A percentile compares a stretch with the other conserved stretches of the same genome.
Conservation (phyloP, 371 early-diverging fungal genomes). For the Polyrhizophydium stewartii region DNA sequence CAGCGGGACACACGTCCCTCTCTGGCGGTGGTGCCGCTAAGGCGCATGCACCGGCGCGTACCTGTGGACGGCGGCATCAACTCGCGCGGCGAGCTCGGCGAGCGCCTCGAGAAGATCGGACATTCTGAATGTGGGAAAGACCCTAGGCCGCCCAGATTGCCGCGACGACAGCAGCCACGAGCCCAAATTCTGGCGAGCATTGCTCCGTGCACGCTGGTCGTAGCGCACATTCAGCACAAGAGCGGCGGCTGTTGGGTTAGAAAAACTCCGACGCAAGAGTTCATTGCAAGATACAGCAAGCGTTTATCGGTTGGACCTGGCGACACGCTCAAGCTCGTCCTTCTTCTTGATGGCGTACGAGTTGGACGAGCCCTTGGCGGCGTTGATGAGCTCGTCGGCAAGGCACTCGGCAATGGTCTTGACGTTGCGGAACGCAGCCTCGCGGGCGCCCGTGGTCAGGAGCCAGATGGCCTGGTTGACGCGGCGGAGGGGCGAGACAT, state of each 20-base stretch:
- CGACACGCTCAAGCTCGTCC: conserved; percentile 99
- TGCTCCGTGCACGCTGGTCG: no score
- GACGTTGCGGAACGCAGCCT: conserved; percentile 90
- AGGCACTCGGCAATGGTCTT: conserved; percentile 99
- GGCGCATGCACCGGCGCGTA: neutral
- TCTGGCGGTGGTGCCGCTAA: no score
- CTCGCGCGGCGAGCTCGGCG: neutral
- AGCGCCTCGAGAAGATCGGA: neutral
- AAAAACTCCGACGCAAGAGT: no score
- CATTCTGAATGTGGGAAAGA: no score
- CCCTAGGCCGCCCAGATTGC: no score
- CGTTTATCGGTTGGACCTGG: conserved; percentile 38
- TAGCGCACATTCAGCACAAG: no score
- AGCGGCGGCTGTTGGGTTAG: no score
- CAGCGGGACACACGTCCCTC: no score
- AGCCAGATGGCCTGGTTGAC: conserved; percentile 98
- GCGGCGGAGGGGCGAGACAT: conserved; percentile 99
- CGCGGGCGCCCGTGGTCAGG: conserved; percentile 94
- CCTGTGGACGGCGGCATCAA: neutral
- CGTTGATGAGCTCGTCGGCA: conserved; percentile 99
- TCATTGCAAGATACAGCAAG: neutral
- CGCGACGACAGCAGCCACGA: no score
- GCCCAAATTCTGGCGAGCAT: no score
- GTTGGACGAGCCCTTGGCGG: conserved; percentile 94
- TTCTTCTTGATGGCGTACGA: conserved; percentile 99